These are phyloP conservation scores for Henckelia pumila DNA, from an alignment of 257 asterid species.

Conservation along the genomic window DNA sequence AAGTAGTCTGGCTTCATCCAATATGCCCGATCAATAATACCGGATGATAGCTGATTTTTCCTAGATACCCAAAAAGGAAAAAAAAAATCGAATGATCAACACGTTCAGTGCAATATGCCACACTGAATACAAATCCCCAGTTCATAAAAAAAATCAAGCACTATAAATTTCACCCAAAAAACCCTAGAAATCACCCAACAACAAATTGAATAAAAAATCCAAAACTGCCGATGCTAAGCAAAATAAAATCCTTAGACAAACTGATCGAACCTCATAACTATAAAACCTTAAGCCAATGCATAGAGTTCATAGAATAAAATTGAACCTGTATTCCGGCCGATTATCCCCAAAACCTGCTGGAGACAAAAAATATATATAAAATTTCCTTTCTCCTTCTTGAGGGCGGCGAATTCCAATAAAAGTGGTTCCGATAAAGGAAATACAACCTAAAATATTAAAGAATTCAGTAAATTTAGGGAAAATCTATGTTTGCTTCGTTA, in stretches of 20 bases:
- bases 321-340: constrained; percentile 22
- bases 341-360: constrained; percentile 25
- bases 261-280: background rate
- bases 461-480: background rate
- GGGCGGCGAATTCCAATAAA: constrained; percentile 16
- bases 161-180: background rate
- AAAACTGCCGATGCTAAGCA: background rate
- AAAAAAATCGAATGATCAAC: background rate
- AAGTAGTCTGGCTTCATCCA: constrained; percentile 10
- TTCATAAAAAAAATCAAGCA: background rate
- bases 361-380: background rate
- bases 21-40: background rate
- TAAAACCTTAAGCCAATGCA: background rate
- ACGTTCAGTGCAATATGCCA: background rate
- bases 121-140: background rate
- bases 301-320: constrained; percentile 10
- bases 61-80: background rate
- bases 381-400: background rate
- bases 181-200: background rate
- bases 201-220: background rate
- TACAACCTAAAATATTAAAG: background rate
- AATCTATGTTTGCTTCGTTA: constrained; percentile 28
- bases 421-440: too few species aligned
- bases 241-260: background rate
- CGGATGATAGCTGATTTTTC: background rate